Evolutionary conservation across 257 asterid species (phyloP).

Genomic region (Hygrophila difformis): DNA sequence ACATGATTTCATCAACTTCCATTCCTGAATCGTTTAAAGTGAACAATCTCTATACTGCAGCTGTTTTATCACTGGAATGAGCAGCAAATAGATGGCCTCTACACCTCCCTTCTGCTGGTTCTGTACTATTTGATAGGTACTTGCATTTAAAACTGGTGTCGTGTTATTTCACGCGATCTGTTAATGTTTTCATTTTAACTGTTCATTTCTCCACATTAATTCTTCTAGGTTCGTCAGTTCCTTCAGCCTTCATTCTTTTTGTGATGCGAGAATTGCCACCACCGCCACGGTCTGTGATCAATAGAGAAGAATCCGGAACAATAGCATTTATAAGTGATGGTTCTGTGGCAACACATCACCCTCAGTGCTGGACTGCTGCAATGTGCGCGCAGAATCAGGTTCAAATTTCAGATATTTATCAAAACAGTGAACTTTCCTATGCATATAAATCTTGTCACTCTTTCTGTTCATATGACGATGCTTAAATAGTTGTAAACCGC

Average conservation of each 20-base stretch:
- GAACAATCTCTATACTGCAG: conserved; percentile 34
- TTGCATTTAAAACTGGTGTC: not conserved
- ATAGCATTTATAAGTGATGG: conserved; percentile 58
- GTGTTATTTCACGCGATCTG: not conserved
- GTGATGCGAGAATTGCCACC: conserved; percentile 96
- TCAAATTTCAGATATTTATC: not conserved
- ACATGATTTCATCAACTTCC: conserved; percentile 4
- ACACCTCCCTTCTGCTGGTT: conserved; percentile 57
- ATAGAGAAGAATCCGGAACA: conserved; percentile 49
- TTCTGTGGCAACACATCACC: conserved; percentile 36
- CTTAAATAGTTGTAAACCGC: not conserved
- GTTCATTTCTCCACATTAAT: not conserved
- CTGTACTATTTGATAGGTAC: conserved; percentile 77
- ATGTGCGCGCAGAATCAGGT: conserved; percentile 75
- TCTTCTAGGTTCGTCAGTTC: conserved; percentile 81
- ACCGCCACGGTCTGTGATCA: conserved; percentile 38
- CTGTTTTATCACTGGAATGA: conserved; percentile 65
- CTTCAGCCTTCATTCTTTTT: conserved; percentile 66
- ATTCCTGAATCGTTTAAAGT: not conserved
- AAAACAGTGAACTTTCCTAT: no score
- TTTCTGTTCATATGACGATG: not conserved
- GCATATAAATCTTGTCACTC: no score
- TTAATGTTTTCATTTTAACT: not conserved
- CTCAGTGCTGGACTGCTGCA: conserved; percentile 55
- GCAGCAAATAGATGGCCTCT: conserved; percentile 27